These are phyloP conservation scores for Hawksworthiomyces lignivorus DNA, from an alignment of 2,329 filamentous ascomycete genomes.

Conservation along the genomic window DNA sequence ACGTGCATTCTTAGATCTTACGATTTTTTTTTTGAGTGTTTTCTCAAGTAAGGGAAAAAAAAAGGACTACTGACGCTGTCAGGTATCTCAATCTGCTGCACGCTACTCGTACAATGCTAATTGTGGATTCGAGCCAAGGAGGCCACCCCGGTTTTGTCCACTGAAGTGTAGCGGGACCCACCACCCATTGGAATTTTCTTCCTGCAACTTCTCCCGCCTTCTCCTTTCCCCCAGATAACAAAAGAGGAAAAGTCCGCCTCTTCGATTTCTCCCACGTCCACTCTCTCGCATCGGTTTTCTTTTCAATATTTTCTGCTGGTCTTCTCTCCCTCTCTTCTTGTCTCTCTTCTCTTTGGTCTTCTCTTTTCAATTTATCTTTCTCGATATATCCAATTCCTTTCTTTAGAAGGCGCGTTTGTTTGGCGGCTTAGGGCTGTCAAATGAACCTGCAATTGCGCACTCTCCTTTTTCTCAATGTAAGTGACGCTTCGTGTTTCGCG, in stretches of 20 bases:
- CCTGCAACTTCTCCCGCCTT: slow-evolving; percentile 14
- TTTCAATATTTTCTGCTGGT: background rate
- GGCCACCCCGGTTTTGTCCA: background rate
- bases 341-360: slow-evolving; percentile 1
- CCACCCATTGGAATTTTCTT: slow-evolving; percentile 9
- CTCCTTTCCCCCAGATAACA: slow-evolving; percentile 5
- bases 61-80: slow-evolving; percentile 4
- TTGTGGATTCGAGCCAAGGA: too few species aligned
- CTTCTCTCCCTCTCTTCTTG: background rate
- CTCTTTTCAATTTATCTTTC: background rate
- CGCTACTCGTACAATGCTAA: too few species aligned
- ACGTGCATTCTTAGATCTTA: background rate
- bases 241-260: slow-evolving; percentile 4
- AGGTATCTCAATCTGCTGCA: background rate
- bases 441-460: slow-evolving; percentile 88
- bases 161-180: slow-evolving; percentile 8
- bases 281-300: background rate
- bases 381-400: background rate
- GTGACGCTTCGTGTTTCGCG: slow-evolving; percentile 22
- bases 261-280: slow-evolving; percentile 1
- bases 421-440: slow-evolving; percentile 85
- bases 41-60: too few species aligned
- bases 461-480: slow-evolving; percentile 56
- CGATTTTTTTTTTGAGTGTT: background rate
- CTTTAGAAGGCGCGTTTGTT: slow-evolving; percentile 69